These are phyloP conservation scores for Vigna hirtella DNA, from an alignment of 306 rosid genomes.

Conservation along the genomic window DNA sequence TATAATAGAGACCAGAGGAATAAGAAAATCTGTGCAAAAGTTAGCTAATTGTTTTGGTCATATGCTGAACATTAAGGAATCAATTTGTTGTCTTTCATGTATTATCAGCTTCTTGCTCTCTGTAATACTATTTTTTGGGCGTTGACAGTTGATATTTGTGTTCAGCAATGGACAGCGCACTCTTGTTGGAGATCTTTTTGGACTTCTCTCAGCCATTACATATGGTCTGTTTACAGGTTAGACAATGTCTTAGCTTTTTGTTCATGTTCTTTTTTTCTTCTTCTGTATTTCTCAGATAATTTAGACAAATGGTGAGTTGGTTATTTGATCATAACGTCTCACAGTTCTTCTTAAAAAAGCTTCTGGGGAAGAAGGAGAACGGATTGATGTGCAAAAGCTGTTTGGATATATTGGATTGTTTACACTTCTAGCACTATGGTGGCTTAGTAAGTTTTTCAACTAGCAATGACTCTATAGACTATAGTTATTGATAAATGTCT, in stretches of 20 bases:
- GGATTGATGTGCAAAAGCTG: slow-evolving; percentile 90
- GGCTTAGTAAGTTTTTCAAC: slow-evolving; percentile 74
- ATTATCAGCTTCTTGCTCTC: slow-evolving; percentile 48
- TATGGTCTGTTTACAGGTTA: slow-evolving; percentile 94
- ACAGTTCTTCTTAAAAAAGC: slow-evolving; percentile 91
- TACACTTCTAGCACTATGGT: slow-evolving; percentile 86
- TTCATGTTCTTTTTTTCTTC: not conserved
- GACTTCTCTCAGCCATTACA: slow-evolving; percentile 91
- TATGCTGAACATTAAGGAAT: not conserved
- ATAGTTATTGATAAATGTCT: slow-evolving; percentile 16
- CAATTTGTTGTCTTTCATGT: slow-evolving; percentile 27
- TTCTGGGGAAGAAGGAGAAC: slow-evolving; percentile 93
- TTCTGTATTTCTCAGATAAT: slow-evolving; percentile 10
- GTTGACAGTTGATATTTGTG: slow-evolving; percentile 62
- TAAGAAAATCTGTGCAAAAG: not conserved
- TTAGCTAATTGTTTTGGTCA: not conserved
- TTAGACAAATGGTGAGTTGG: slow-evolving; percentile 26
- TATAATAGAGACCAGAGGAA: not conserved
- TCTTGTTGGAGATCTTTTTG: slow-evolving; percentile 84
- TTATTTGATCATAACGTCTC: slow-evolving; percentile 38
- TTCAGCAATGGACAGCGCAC: slow-evolving; percentile 83
- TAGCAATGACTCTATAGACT: slow-evolving; percentile 26
- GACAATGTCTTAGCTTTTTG: slow-evolving; percentile 27
- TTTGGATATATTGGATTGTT: slow-evolving; percentile 97
- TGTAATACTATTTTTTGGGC: slow-evolving; percentile 50